Evolutionary conservation across 2,329 filamentous ascomycete species (phyloP).

Genomic region (Hypoxylon sp.): DNA sequence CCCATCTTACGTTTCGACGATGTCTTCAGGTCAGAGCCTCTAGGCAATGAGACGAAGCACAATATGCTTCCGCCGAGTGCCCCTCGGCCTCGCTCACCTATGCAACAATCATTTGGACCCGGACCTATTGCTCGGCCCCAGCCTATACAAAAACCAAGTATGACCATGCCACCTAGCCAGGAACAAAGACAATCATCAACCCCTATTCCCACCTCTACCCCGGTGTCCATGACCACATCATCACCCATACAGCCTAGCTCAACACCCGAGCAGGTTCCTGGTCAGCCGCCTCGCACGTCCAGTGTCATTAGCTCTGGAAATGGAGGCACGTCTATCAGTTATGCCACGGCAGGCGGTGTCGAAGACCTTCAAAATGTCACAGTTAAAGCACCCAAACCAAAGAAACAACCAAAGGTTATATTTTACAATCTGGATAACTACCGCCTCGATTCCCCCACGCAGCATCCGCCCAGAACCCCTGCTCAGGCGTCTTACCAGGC

Average conservation of each 20-base stretch:
- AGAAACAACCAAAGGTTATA: constrained; percentile 51
- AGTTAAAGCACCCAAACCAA: constrained; percentile 51
- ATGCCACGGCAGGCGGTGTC: constrained; percentile 52
- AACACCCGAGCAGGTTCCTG: constrained; percentile 29
- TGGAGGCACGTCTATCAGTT: constrained; percentile 53
- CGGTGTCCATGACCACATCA: constrained; percentile 25
- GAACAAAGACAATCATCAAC: constrained; percentile 31
- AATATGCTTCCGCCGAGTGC: constrained; percentile 28
- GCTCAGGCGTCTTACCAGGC: constrained; percentile 51
- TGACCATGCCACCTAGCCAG: constrained; percentile 37
- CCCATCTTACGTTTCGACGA: constrained; percentile 51
- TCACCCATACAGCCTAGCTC: constrained; percentile 33
- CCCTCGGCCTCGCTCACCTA: constrained; percentile 42
- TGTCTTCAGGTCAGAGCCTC: constrained; percentile 51
- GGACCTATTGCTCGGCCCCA: constrained; percentile 47
- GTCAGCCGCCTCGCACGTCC: constrained; percentile 38
- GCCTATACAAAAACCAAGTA: constrained; percentile 33
- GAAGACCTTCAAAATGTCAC: constrained; percentile 52
- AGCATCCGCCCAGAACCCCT: constrained; percentile 49
- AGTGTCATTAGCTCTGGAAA: constrained; percentile 52
- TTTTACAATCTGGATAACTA: constrained; percentile 50
- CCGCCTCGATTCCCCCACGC: constrained; percentile 50
- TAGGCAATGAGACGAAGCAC: constrained; percentile 51
- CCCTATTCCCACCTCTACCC: constrained; percentile 24
- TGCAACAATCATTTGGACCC: constrained; percentile 37